Conservation (phyloP, 495 filamentous ascomycete species). For the Lepidopterella palustris region DNA sequence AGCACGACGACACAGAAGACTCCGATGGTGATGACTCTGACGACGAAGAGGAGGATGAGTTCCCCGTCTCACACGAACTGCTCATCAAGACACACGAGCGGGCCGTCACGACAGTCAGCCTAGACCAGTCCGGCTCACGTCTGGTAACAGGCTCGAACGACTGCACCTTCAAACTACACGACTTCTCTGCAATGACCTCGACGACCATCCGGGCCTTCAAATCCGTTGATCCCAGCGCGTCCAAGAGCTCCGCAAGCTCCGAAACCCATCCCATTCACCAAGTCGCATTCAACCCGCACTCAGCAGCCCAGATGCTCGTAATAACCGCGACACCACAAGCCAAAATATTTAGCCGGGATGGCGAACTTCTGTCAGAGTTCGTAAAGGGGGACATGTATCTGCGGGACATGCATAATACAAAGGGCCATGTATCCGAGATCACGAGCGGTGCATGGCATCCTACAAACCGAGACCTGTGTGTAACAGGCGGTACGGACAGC, state of each 20-base stretch:
- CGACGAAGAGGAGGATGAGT: conserved; percentile 63
- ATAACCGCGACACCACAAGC: conserved; percentile 82
- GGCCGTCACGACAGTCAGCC: conserved; percentile 71
- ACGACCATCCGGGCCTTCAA: conserved; percentile 91
- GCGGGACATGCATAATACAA: conserved; percentile 92
- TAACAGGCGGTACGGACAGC: conserved; percentile 87
- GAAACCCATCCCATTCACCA: conserved; percentile 86
- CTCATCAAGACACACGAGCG: conserved; percentile 87
- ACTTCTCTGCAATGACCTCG: conserved; percentile 92
- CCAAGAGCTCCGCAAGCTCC: conserved; percentile 62
- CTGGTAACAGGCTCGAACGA: conserved; percentile 85
- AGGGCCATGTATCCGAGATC: conserved; percentile 88
- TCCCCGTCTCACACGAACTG: conserved; percentile 88
- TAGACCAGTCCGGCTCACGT: conserved; percentile 80
- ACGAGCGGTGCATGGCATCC: conserved; percentile 86
- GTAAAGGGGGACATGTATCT: conserved; percentile 98
- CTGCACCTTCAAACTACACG: conserved; percentile 85
- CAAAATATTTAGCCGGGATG: conserved; percentile 81
- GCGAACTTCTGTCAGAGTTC: conserved; percentile 76
- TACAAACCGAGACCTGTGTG: conserved; percentile 69
- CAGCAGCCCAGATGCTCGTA: conserved; percentile 75
- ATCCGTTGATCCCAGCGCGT: conserved; percentile 76
- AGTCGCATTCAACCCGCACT: conserved; percentile 76
- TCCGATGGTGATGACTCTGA: conserved; percentile 51
- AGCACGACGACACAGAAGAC: conserved; percentile 24